Conservation (phyloP, 148 eudicot species). For the Camellia granthamiana region DNA sequence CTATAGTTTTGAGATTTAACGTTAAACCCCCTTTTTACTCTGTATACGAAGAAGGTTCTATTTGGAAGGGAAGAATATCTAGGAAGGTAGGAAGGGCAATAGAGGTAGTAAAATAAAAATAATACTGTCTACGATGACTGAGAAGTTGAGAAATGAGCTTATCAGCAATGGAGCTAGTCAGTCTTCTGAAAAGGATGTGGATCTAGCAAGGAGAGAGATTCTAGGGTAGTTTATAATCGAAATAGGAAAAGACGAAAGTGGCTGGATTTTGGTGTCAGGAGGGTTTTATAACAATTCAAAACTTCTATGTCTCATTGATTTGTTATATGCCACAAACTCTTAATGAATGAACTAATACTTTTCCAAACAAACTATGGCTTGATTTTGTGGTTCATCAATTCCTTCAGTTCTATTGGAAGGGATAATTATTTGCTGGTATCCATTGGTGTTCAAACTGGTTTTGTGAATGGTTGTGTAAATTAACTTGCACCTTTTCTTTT, state of each 20-base stretch:
- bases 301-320: not conserved
- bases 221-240: not conserved
- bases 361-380: not conserved
- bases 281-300: too few relatives aligned
- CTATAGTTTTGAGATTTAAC: too few relatives aligned
- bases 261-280: not conserved
- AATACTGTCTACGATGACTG: not conserved
- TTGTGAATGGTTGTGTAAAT: constrained; percentile 2
- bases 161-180: not conserved
- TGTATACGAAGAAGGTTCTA: too few relatives aligned
- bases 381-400: not conserved
- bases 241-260: not conserved
- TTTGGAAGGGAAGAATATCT: too few relatives aligned
- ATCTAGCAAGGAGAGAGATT: not conserved
- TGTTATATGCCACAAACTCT: not conserved
- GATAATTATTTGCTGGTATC: not conserved
- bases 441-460: constrained; percentile 3
- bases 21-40: too few relatives aligned
- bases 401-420: not conserved
- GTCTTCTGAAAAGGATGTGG: not conserved
- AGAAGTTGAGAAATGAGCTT: constrained; percentile 1
- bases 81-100: too few relatives aligned
- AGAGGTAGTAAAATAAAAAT: too few relatives aligned
- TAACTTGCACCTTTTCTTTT: constrained; percentile 26
- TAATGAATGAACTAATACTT: not conserved